A percentile compares a stretch with the other conserved stretches of the same genome.
phyloP scores from a whole-genome alignment of 2,329 filamentous ascomycete species.

The Aspergillus pseudonomiae region DNA sequence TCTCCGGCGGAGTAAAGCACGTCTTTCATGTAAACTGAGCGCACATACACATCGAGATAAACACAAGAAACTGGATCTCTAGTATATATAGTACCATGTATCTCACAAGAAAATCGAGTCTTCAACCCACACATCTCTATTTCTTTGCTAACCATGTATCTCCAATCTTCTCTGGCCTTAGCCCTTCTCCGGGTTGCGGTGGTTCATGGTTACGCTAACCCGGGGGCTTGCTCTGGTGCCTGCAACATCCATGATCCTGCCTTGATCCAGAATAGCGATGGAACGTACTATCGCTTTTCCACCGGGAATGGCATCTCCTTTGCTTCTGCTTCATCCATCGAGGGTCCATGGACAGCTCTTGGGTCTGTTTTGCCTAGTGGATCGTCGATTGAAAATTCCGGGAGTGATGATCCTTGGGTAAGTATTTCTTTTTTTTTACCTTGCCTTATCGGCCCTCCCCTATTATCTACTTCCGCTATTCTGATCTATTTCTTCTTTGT shows the following conservation, averaged over 20 bases:
- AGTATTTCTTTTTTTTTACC: constrained; percentile 8
- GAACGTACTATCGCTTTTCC: constrained; percentile 57
- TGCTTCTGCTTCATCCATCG: constrained; percentile 50
- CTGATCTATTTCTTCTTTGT: no score
- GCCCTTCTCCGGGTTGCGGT: constrained; percentile 15
- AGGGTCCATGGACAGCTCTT: constrained; percentile 55
- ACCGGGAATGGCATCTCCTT: constrained; percentile 55
- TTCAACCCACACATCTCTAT: background rate
- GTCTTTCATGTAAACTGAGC: background rate
- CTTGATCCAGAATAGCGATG: constrained; percentile 51
- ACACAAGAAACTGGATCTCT: background rate
- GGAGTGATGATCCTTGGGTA: constrained; percentile 56
- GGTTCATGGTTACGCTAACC: constrained; percentile 33
- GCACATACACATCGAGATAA: background rate
- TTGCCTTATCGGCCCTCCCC: background rate
- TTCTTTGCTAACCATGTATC: background rate
- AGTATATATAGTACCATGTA: background rate
- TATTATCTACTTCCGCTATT: background rate
- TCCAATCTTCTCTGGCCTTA: background rate
- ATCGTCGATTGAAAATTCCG: constrained; percentile 49
- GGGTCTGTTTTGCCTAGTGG: constrained; percentile 52
- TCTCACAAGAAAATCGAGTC: background rate
- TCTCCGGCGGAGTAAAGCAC: background rate
- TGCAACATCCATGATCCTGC: constrained; percentile 52
- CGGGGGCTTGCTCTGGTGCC: constrained; percentile 34